These are phyloP conservation scores for Speleostelium caveatum DNA, from an alignment of 78 protist species.

Conservation along the genomic window DNA sequence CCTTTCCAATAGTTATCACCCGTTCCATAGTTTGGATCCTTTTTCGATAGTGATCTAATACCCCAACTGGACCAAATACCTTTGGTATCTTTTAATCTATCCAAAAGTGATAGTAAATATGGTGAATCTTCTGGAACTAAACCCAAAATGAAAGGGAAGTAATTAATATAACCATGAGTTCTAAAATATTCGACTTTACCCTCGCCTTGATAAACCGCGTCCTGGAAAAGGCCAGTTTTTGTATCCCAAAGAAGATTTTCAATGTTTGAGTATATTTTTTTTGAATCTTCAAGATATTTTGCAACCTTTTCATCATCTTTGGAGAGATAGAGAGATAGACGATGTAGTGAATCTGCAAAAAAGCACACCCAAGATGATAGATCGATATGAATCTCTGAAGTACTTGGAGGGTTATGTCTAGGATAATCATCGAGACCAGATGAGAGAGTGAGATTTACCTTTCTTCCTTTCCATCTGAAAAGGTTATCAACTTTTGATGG, in stretches of 20 bases:
- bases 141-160: slow-evolving; percentile 90
- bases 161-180: slow-evolving; percentile 87
- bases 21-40: slow-evolving; percentile 77
- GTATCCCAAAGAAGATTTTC: slow-evolving; percentile 46
- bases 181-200: not conserved
- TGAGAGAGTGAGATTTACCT: slow-evolving; percentile 84
- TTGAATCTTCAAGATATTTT: not conserved
- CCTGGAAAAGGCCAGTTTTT: slow-evolving; percentile 19
- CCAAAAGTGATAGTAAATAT: not conserved
- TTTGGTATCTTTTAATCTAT: slow-evolving; percentile 33
- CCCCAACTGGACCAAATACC: slow-evolving; percentile 79
- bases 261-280: not conserved
- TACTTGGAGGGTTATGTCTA: slow-evolving; percentile 42
- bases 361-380: slow-evolving; percentile 88
- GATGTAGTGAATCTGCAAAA: slow-evolving; percentile 51
- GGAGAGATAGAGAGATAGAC: slow-evolving; percentile 18
- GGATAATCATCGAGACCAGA: slow-evolving; percentile 96
- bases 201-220: not conserved
- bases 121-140: slow-evolving; percentile 12
- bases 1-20: slow-evolving; percentile 96
- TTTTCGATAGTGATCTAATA: slow-evolving; percentile 58
- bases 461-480: slow-evolving; percentile 91
- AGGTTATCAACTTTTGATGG: not conserved
- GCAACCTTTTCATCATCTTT: not conserved
- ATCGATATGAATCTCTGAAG: slow-evolving; percentile 90